These are phyloP conservation scores for Botrytis porri DNA, from an alignment of 2,329 filamentous ascomycete species.

Conservation along the genomic window DNA sequence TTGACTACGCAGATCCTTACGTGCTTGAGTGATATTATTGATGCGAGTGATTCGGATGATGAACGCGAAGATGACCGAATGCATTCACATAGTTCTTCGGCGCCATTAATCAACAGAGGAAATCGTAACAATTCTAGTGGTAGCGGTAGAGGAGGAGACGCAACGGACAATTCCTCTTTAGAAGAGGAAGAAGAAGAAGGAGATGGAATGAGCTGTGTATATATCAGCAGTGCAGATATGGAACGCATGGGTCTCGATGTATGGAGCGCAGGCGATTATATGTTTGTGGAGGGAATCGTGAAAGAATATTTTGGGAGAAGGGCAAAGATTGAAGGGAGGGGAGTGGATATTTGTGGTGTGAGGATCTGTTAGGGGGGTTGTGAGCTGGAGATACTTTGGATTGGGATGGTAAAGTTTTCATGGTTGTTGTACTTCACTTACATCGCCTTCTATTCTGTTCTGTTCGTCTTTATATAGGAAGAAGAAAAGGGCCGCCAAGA, in stretches of 20 bases:
- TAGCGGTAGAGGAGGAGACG: neutral
- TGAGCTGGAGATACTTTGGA: neutral
- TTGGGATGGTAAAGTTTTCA: neutral
- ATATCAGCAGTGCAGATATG: constrained; percentile 62
- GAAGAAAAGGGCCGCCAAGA: neutral
- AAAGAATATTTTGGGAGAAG: constrained; percentile 63
- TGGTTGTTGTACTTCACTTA: neutral
- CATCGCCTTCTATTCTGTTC: neutral
- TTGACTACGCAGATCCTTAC: constrained; percentile 65
- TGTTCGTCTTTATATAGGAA: neutral
- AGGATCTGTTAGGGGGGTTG: constrained; percentile 54
- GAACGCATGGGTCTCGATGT: constrained; percentile 72
- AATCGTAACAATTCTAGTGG: too few species aligned
- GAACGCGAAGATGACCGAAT: constrained; percentile 36
- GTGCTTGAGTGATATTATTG: constrained; percentile 60
- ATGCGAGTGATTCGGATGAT: constrained; percentile 41
- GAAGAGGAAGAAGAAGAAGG: constrained; percentile 42
- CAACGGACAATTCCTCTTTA: constrained; percentile 44
- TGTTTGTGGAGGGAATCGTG: constrained; percentile 62
- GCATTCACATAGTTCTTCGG: neutral
- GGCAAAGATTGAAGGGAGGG: constrained; percentile 63
- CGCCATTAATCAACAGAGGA: neutral
- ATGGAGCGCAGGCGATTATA: constrained; percentile 70
- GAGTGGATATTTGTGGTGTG: constrained; percentile 72
- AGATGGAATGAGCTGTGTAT: constrained; percentile 41